These are phyloP conservation scores for Multifurca ochricompacta DNA, from an alignment of 768 basidiomycete species.

Conservation along the genomic window DNA sequence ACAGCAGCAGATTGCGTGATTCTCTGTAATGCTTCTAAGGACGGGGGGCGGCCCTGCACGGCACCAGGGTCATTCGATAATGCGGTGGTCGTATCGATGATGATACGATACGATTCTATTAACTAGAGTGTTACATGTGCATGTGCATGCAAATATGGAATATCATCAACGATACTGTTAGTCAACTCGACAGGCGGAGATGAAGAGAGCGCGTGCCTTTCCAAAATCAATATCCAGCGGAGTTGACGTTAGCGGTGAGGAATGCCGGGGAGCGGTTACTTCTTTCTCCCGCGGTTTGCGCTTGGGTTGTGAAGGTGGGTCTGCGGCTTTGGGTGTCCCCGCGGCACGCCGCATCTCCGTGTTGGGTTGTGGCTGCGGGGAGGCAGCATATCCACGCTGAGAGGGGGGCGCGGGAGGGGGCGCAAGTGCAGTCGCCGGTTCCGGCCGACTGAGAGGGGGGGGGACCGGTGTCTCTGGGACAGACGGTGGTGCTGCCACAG, in stretches of 20 bases:
- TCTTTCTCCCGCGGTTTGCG: constrained; percentile 33
- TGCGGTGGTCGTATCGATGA: constrained; percentile 35
- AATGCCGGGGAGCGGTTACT: constrained; percentile 24
- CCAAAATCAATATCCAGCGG: constrained; percentile 33
- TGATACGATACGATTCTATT: constrained; percentile 37
- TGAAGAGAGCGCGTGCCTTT: constrained; percentile 29
- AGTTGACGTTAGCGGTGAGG: constrained; percentile 22
- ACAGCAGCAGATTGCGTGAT: constrained; percentile 39
- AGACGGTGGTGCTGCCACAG: constrained; percentile 2
- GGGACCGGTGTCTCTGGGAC: constrained; percentile 10
- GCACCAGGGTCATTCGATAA: constrained; percentile 23
- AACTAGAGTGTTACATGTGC: constrained; percentile 26
- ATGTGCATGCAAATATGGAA: background rate
- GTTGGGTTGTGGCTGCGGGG: constrained; percentile 28
- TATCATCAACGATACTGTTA: background rate
- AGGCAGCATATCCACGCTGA: constrained; percentile 27
- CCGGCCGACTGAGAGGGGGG: constrained; percentile 5
- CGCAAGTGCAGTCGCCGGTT: constrained; percentile 15
- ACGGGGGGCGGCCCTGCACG: constrained; percentile 23
- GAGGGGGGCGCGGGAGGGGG: constrained; percentile 26
- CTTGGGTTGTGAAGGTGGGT: constrained; percentile 25
- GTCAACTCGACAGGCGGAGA: background rate
- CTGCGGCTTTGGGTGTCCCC: constrained; percentile 19
- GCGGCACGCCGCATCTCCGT: constrained; percentile 25
- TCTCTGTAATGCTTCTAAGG: constrained; percentile 32